These are phyloP conservation scores for Guadua angustifolia DNA, from an alignment of 176 grass and related monocot genomes.

Conservation along the genomic window DNA sequence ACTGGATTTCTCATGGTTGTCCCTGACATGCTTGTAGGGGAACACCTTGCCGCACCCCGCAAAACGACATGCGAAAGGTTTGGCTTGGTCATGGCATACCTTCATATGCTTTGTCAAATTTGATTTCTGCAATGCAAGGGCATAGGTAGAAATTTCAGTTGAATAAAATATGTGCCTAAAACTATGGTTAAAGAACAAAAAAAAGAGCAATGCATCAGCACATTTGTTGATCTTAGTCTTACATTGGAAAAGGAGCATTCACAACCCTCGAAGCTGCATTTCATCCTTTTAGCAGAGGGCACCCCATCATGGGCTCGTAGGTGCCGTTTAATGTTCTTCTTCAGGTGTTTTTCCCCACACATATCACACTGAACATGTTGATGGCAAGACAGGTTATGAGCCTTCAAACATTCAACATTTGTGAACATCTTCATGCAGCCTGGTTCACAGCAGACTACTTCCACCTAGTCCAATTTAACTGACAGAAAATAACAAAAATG, in stretches of 20 bases:
- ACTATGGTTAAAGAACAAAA: background rate
- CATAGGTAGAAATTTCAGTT: background rate
- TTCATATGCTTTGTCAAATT: slow-evolving; percentile 64
- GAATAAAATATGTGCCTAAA: background rate
- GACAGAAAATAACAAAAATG: slow-evolving; percentile 21
- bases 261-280: slow-evolving; percentile 54
- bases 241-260: slow-evolving; percentile 62
- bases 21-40: slow-evolving; percentile 66
- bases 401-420: slow-evolving; percentile 56
- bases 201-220: background rate
- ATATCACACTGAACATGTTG: slow-evolving; percentile 51
- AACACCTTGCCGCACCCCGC: slow-evolving; percentile 46
- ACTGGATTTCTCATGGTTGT: slow-evolving; percentile 58
- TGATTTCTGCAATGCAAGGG: slow-evolving; percentile 55
- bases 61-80: slow-evolving; percentile 40
- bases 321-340: slow-evolving; percentile 72
- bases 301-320: slow-evolving; percentile 28
- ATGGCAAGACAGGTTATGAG: slow-evolving; percentile 62
- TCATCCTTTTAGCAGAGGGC: slow-evolving; percentile 42
- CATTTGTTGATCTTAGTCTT: slow-evolving; percentile 29
- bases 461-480: slow-evolving; percentile 66
- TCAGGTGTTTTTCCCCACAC: slow-evolving; percentile 62
- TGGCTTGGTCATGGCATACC: slow-evolving; percentile 48
- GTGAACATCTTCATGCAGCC: slow-evolving; percentile 72
- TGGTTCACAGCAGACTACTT: slow-evolving; percentile 67